Evolutionary conservation across 345 rosid genomes (phyloP).

Genomic region (Sisymbrium altissimum): DNA sequence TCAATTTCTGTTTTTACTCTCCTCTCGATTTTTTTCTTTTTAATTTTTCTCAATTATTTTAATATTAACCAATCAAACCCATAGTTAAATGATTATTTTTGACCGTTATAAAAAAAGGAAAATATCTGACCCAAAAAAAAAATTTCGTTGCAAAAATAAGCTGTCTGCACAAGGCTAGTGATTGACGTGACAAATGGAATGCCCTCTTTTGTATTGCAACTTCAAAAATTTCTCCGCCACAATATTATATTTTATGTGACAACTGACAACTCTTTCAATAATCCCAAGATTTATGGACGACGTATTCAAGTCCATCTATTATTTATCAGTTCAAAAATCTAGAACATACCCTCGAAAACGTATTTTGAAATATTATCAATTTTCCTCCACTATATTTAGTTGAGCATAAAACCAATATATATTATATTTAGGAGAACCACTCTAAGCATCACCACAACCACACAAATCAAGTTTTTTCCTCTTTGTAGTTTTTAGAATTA

Average conservation of each 20-base stretch:
- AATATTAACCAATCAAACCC: too few relatives aligned
- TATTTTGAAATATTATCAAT: not conserved
- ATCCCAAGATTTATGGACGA: slow-evolving; percentile 1
- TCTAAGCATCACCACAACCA: slow-evolving; percentile 18
- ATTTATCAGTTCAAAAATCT: not conserved
- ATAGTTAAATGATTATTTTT: too few relatives aligned
- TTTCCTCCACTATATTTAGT: slow-evolving; percentile 20
- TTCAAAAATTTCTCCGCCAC: not conserved
- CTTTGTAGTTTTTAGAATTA: not conserved
- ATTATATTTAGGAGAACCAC: slow-evolving; percentile 2
- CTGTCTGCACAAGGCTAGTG: too few relatives aligned
- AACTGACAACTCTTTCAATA: not conserved
- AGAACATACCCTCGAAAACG: not conserved
- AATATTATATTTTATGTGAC: not conserved
- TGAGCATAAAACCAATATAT: not conserved
- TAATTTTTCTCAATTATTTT: too few relatives aligned
- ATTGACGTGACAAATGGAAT: too few relatives aligned
- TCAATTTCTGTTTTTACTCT: too few relatives aligned
- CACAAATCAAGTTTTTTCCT: not conserved
- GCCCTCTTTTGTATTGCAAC: too few relatives aligned
- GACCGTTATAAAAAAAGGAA: too few relatives aligned
- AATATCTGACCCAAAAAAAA: too few relatives aligned
- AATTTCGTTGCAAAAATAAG: too few relatives aligned
- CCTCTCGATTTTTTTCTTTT: too few relatives aligned
- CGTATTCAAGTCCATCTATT: not conserved